Conservation (phyloP, 2,329 filamentous ascomycete species). For the Penicillium sp. region DNA sequence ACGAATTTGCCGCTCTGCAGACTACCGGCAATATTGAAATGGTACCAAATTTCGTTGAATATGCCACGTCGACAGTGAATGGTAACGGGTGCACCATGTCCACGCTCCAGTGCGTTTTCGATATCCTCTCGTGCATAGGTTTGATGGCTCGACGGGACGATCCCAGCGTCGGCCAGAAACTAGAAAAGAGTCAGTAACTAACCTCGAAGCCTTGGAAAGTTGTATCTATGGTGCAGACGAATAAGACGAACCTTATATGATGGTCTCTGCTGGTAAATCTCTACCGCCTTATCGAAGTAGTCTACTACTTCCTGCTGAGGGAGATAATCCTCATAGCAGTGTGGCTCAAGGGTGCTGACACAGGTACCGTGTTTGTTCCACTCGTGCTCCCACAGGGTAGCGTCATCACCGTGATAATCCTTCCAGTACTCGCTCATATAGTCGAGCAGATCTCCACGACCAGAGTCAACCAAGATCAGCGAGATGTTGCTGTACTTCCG, state of each 20-base stretch:
- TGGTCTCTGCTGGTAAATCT: conserved; percentile 65
- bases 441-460: conserved; percentile 56
- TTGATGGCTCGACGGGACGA: conserved; percentile 50
- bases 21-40: conserved; percentile 60
- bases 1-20: conserved; percentile 38
- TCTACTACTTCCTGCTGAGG: conserved; percentile 65
- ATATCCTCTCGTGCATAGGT: conserved; percentile 63
- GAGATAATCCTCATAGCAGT: conserved; percentile 64
- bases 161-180: conserved; percentile 62
- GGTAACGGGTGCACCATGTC: conserved; percentile 57
- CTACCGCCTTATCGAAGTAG: conserved; percentile 66
- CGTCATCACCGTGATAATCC: conserved; percentile 63
- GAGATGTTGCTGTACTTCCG: conserved; percentile 67
- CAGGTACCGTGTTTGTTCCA: conserved; percentile 77
- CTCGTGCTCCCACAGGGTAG: conserved; percentile 71
- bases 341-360: conserved; percentile 65
- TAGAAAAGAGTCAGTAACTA: conserved; percentile 23
- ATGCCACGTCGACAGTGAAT: conserved; percentile 54
- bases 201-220: neutral
- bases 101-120: conserved; percentile 55
- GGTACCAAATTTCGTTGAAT: conserved; percentile 61
- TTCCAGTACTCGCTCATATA: conserved; percentile 75
- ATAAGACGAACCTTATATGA: conserved; percentile 55
- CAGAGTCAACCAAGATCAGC: conserved; percentile 57
- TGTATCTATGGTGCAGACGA: neutral